These are phyloP conservation scores for Cladophialophora carrionii DNA, from an alignment of 2,329 filamentous ascomycete genomes.

Conservation along the genomic window DNA sequence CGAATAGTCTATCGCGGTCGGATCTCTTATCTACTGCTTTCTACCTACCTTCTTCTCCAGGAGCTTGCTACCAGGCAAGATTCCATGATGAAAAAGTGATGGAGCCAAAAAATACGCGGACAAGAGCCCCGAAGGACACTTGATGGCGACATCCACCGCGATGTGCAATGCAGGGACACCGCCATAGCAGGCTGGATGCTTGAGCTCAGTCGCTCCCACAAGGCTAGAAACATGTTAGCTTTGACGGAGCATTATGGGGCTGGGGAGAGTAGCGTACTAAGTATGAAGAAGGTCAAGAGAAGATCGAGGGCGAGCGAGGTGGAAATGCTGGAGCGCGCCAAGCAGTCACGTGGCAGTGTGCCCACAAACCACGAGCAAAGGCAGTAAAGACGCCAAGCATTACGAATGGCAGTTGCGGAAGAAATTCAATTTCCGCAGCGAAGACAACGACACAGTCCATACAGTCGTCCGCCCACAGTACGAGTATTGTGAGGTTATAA, in stretches of 20 bases:
- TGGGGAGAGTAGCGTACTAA: slow-evolving; percentile 13
- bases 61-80: slow-evolving; percentile 33
- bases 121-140: slow-evolving; percentile 39
- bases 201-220: slow-evolving; percentile 36
- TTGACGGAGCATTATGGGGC: background rate
- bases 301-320: background rate
- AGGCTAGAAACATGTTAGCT: slow-evolving; percentile 21
- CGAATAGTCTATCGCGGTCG: background rate
- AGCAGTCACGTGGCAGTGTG: too few relatives aligned
- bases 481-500: too few relatives aligned
- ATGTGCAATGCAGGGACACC: slow-evolving; percentile 39
- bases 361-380: background rate
- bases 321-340: background rate
- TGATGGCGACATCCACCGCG: slow-evolving; percentile 35
- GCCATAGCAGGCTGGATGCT: slow-evolving; percentile 34
- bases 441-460: too few relatives aligned
- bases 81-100: slow-evolving; percentile 37
- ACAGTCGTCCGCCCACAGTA: too few relatives aligned
- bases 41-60: slow-evolving; percentile 37
- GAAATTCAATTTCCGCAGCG: too few relatives aligned
- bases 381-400: background rate
- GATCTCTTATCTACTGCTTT: too few relatives aligned
- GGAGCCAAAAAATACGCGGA: slow-evolving; percentile 40
- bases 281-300: slow-evolving; percentile 34
- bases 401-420: too few relatives aligned